Evolutionary conservation across 768 basidiomycete genomes (phyloP).

Genomic region (Krasilnikovozyma curviuscula): DNA sequence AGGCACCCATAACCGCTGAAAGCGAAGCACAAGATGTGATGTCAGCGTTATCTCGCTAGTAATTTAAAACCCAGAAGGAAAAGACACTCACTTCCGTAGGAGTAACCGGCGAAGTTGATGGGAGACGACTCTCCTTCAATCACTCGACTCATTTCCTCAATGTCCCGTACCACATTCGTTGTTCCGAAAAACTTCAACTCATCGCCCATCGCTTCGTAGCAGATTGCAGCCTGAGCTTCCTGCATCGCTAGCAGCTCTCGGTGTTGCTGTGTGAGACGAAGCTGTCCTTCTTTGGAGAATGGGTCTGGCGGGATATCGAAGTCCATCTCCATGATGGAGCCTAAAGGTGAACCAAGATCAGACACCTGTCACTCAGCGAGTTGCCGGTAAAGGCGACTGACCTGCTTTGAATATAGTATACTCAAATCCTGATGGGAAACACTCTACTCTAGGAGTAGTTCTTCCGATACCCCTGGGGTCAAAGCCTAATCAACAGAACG

Average conservation of each 20-base stretch:
- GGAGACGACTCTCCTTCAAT: slow-evolving; percentile 10
- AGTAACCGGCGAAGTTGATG: slow-evolving; percentile 12
- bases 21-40: no score
- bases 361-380: no score
- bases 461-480: slow-evolving; percentile 14
- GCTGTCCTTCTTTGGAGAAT: not conserved
- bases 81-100: no score
- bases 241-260: slow-evolving; percentile 5
- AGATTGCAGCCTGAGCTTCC: slow-evolving; percentile 8
- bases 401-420: slow-evolving; percentile 1
- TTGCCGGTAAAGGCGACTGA: no score
- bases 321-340: not conserved
- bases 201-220: slow-evolving; percentile 5
- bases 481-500: no score
- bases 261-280: slow-evolving; percentile 10
- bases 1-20: slow-evolving; percentile 13
- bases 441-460: slow-evolving; percentile 11
- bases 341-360: no score
- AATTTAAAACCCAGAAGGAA: no score
- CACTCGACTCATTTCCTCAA: slow-evolving; percentile 5
- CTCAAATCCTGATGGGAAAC: not conserved
- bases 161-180: slow-evolving; percentile 13
- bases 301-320: slow-evolving; percentile 9
- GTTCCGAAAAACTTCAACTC: slow-evolving; percentile 14
- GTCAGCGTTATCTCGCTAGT: no score